Conservation (phyloP, 805 yeast genomes). For the Kurtzmaniella fragi region DNA sequence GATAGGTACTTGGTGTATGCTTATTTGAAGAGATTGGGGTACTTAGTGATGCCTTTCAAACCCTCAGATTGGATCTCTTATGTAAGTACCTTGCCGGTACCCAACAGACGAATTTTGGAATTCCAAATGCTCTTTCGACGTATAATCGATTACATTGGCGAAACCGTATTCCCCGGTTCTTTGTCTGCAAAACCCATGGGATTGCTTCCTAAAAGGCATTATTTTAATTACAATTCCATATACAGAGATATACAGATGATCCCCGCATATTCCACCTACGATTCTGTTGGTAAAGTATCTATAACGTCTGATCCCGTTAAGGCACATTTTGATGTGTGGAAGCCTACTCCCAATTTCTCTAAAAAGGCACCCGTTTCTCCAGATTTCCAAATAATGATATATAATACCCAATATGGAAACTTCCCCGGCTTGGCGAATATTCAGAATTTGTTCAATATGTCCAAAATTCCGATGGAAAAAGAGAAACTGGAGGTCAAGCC, state of each 20-base stretch:
- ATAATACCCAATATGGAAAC: slow-evolving; percentile 37
- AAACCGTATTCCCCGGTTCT: too few species aligned
- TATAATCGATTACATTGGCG: too few species aligned
- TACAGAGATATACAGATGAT: slow-evolving; percentile 17
- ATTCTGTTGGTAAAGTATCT: slow-evolving; percentile 5
- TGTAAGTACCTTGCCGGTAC: neutral
- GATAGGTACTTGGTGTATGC: slow-evolving; percentile 66
- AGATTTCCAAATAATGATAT: slow-evolving; percentile 66
- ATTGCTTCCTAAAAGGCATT: slow-evolving; percentile 13
- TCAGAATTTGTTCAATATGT: slow-evolving; percentile 19
- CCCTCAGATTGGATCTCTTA: too few species aligned
- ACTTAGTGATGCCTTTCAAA: slow-evolving; percentile 42
- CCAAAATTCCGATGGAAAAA: neutral
- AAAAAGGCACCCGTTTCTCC: slow-evolving; percentile 68
- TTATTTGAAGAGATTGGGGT: slow-evolving; percentile 73
- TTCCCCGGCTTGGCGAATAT: slow-evolving; percentile 48
- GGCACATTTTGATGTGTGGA: slow-evolving; percentile 68
- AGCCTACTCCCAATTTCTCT: slow-evolving; percentile 67
- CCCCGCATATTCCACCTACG: slow-evolving; percentile 12
- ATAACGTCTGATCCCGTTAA: slow-evolving; percentile 7
- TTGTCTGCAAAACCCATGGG: neutral
- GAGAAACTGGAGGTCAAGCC: slow-evolving; percentile 7
- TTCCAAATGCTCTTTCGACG: too few species aligned
- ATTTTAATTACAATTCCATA: slow-evolving; percentile 18
- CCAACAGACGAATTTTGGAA: too few species aligned